Base-by-base conservation (phyloP, 2,329 filamentous ascomycete species). In the Shiraia sp. region DNA sequence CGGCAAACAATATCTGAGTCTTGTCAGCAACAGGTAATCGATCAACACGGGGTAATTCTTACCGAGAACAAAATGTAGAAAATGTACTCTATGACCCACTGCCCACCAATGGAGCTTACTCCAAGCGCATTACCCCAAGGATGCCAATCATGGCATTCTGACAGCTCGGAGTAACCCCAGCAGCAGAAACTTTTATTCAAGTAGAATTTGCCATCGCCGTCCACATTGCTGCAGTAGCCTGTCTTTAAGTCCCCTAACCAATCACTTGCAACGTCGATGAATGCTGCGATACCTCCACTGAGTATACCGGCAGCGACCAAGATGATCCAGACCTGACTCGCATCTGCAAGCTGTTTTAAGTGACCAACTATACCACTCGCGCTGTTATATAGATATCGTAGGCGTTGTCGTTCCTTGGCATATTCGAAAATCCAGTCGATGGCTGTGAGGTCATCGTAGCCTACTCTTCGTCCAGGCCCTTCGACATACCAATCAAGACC, bases 341-440 rank as follows among this genome's bases (percentile, higher is more conserved):
- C 85, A 68, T 99, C 93, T 12, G 89, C 76, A 16, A 95, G 72
- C 52, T 87, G 83, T 47, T 81, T 84, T 39, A 87, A 59, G 57
- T 90, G 83, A 10, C 90, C 90, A 14, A 91, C 46, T 4, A 96
- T 55, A 0, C 90, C 88, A 14, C 81, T 78, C 6, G 83, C 80
- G 57, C 80, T 82, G 0, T 86, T 81, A 40, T 83, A 81, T 14
- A 99, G 75, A 22, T 87, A 80, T n/a, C 90, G 82, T 59, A 95
- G 74, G 16, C 93, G 83, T 68, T 95, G 90, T 14, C 93, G 83
- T 73, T 99, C 93, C 69, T 96, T 96, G 37, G 88, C 93, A 65
- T 97, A 96, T 70, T 99, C 93, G 60, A 96, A 97, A 65, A 97
- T 97, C 93, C 93, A 99, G 74, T 99, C 93, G 67, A 99, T 99